These are phyloP conservation scores for Spirogloea muscicola DNA, from an alignment of 139 green algal species.

Conservation along the genomic window DNA sequence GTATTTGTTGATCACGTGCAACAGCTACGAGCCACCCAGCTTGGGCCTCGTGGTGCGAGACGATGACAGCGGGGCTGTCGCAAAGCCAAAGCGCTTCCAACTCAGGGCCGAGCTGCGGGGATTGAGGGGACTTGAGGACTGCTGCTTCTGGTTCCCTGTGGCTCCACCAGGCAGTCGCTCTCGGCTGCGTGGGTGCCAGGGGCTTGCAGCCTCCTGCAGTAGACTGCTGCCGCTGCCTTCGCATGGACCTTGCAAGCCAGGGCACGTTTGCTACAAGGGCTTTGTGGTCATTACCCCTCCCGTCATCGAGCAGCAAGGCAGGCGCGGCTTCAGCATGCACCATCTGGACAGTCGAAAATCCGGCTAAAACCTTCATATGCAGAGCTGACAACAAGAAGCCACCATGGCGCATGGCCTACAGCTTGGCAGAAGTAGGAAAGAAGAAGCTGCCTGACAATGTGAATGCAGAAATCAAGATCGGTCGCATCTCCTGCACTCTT, in stretches of 20 bases:
- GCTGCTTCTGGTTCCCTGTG: constrained; percentile 73
- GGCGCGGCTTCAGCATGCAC: constrained; percentile 3
- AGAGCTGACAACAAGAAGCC: constrained; percentile 5
- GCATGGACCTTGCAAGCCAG: constrained; percentile 25
- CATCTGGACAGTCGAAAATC: constrained; percentile 43
- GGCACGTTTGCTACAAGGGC: constrained; percentile 9
- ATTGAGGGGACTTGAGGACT: constrained; percentile 10
- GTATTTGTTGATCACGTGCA: background rate
- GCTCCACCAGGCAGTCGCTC: constrained; percentile 63
- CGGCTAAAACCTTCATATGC: constrained; percentile 29
- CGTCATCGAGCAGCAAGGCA: no score
- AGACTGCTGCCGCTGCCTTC: constrained; percentile 10
- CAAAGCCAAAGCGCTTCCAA: constrained; percentile 44
- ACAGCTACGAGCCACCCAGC: constrained; percentile 51
- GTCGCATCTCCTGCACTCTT: constrained; percentile 25
- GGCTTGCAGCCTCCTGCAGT: constrained; percentile 1
- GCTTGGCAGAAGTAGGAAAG: constrained; percentile 34
- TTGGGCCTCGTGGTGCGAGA: constrained; percentile 18
- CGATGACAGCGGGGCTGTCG: constrained; percentile 44
- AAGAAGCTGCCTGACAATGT: constrained; percentile 40
- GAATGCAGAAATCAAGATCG: constrained; percentile 12
- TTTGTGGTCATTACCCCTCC: constrained; percentile 3
- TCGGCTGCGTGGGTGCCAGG: constrained; percentile 64
- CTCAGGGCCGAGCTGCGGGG: constrained; percentile 44
- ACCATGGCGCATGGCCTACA: constrained; percentile 30